These are phyloP conservation scores for Botryotinia convoluta DNA, from an alignment of 2,329 filamentous ascomycete species.

Conservation along the genomic window DNA sequence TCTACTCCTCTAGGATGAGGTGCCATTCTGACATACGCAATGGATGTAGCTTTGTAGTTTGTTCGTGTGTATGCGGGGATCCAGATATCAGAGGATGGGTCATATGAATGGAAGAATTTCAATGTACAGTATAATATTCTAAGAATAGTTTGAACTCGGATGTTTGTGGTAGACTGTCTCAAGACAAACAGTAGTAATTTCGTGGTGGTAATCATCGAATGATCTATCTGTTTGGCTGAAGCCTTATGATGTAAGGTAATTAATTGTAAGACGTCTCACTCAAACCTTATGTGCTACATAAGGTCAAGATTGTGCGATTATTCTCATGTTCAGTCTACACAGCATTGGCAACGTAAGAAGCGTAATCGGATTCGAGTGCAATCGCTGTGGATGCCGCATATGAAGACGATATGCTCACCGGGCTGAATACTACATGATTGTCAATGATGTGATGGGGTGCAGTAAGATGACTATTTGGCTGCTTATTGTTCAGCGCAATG, in stretches of 20 bases:
- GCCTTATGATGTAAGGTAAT: slow-evolving; percentile 6
- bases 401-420: not conserved
- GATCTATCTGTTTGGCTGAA: not conserved
- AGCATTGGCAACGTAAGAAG: not conserved
- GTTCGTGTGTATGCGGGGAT: not conserved
- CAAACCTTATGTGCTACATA: slow-evolving; percentile 1
- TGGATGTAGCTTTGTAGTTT: not conserved
- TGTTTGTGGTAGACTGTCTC: not conserved
- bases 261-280: slow-evolving; percentile 6
- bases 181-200: not conserved
- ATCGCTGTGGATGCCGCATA: not conserved
- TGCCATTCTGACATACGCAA: not conserved
- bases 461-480: not conserved
- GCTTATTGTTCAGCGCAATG: not conserved
- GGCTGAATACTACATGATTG: not conserved
- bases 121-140: not conserved
- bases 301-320: not conserved
- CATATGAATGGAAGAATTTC: not conserved
- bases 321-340: not conserved
- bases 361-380: not conserved
- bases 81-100: not conserved
- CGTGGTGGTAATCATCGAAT: not conserved
- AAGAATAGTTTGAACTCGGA: not conserved
- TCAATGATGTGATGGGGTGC: not conserved
- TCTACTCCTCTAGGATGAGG: not conserved